Evolutionary conservation across 1,284 basidiomycete genomes (phyloP).

Genomic region (Ceratobasidium sp.): DNA sequence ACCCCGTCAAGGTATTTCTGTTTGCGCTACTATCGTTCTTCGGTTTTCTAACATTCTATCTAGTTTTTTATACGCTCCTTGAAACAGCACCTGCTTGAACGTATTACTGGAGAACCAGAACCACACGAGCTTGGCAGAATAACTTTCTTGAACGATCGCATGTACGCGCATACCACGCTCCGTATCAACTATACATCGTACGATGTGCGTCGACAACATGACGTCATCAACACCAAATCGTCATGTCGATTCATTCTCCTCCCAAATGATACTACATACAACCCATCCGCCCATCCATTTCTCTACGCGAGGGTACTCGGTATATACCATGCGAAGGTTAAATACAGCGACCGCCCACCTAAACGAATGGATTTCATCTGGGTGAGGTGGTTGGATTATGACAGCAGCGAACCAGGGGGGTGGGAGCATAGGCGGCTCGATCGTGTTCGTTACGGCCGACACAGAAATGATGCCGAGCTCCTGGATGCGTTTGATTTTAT

Average conservation of each 20-base stretch:
- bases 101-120: slow-evolving; percentile 8
- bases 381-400: slow-evolving; percentile 46
- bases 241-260: slow-evolving; percentile 31
- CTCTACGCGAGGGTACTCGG: slow-evolving; percentile 43
- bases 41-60: too few relatives aligned
- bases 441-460: background rate
- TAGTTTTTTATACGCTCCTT: slow-evolving; percentile 47
- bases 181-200: slow-evolving; percentile 51
- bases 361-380: slow-evolving; percentile 46
- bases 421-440: slow-evolving; percentile 10
- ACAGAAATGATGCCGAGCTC: background rate
- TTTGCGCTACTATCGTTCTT: too few relatives aligned
- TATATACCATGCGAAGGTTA: slow-evolving; percentile 40
- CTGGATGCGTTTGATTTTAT: slow-evolving; percentile 37
- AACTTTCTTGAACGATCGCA: slow-evolving; percentile 43
- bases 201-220: slow-evolving; percentile 45
- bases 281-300: slow-evolving; percentile 23
- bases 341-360: background rate
- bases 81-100: slow-evolving; percentile 44
- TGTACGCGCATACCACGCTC: slow-evolving; percentile 46
- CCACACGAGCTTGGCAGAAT: slow-evolving; percentile 39
- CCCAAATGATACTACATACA: slow-evolving; percentile 9
- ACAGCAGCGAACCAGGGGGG: background rate
- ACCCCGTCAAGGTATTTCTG: slow-evolving; percentile 44
- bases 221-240: slow-evolving; percentile 41